Conservation (phyloP, 768 basidiomycete species). For the Mycena albidolilacea region DNA sequence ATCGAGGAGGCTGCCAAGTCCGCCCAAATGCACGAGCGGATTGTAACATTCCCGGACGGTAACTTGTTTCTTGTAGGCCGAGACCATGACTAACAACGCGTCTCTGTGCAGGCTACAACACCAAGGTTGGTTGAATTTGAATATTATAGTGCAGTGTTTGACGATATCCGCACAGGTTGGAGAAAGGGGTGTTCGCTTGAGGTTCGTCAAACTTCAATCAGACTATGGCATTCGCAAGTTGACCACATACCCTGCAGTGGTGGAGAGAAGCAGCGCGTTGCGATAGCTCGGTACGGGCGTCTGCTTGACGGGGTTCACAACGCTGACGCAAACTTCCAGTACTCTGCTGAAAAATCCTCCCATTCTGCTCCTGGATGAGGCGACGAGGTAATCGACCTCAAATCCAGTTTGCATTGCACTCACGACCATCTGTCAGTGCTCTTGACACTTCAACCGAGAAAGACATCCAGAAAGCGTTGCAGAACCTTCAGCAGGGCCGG, state of each 20-base stretch:
- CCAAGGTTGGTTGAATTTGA: slow-evolving; percentile 63
- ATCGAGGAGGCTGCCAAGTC: slow-evolving; percentile 85
- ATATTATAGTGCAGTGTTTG: not conserved
- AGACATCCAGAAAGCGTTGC: slow-evolving; percentile 90
- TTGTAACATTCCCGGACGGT: slow-evolving; percentile 86
- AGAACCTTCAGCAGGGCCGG: slow-evolving; percentile 80
- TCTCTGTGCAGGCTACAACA: slow-evolving; percentile 71
- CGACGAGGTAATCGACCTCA: slow-evolving; percentile 66
- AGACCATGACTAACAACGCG: slow-evolving; percentile 11
- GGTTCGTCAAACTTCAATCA: not conserved
- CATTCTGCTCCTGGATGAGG: slow-evolving; percentile 84
- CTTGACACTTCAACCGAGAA: slow-evolving; percentile 93
- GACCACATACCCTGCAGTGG: slow-evolving; percentile 56
- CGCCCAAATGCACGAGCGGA: slow-evolving; percentile 91
- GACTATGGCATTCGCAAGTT: not conserved
- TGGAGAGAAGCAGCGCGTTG: slow-evolving; percentile 92
- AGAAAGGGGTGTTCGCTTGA: slow-evolving; percentile 88
- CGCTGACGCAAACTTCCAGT: slow-evolving; percentile 47
- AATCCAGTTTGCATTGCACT: not conserved
- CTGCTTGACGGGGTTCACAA: not conserved
- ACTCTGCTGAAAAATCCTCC: slow-evolving; percentile 91
- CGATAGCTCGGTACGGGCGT: slow-evolving; percentile 68
- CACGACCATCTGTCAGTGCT: slow-evolving; percentile 62
- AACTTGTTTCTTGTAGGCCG: not conserved
- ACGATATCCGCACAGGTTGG: slow-evolving; percentile 53